A percentile compares a stretch with the other conserved stretches of the same genome.
Evolutionary conservation across 176 grass and related monocot species (phyloP).

Genomic region (Bonia amplexicaulis): DNA sequence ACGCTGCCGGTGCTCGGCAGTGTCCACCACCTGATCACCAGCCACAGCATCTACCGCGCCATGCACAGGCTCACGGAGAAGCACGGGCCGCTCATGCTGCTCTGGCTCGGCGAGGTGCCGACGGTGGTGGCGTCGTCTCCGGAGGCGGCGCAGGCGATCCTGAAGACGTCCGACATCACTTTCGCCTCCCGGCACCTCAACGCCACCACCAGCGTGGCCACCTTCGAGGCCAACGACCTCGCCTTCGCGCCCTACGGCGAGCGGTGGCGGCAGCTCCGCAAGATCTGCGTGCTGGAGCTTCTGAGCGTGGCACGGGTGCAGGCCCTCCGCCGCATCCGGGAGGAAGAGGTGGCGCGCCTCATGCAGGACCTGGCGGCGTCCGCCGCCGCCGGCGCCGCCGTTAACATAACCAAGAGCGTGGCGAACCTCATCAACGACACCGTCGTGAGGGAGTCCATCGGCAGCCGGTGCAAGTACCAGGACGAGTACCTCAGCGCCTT

Average conservation of each 20-base stretch:
- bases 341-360: slow-evolving; percentile 24
- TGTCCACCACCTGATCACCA: not conserved
- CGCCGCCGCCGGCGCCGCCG: not conserved
- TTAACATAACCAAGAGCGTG: not conserved
- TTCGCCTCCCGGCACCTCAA: not conserved
- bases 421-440: not conserved
- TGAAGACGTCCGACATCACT: not conserved
- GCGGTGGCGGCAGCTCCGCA: slow-evolving; percentile 55
- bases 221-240: slow-evolving; percentile 2
- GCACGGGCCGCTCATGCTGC: slow-evolving; percentile 6
- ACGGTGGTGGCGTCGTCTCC: slow-evolving; percentile 21
- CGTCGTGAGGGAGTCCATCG: not conserved
- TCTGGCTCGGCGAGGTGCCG: slow-evolving; percentile 17
- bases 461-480: not conserved
- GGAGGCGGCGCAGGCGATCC: not conserved
- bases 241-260: slow-evolving; percentile 46
- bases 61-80: not conserved
- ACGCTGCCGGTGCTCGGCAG: slow-evolving; percentile 18
- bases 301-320: slow-evolving; percentile 12
- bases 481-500: slow-evolving; percentile 6
- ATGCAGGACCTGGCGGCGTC: not conserved
- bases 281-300: slow-evolving; percentile 30
- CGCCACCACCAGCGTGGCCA: not conserved
- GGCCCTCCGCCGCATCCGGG: slow-evolving; percentile 5
- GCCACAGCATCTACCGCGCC: not conserved